These are phyloP conservation scores for Polygonum aviculare DNA, from an alignment of 148 eudicot species.

Conservation along the genomic window DNA sequence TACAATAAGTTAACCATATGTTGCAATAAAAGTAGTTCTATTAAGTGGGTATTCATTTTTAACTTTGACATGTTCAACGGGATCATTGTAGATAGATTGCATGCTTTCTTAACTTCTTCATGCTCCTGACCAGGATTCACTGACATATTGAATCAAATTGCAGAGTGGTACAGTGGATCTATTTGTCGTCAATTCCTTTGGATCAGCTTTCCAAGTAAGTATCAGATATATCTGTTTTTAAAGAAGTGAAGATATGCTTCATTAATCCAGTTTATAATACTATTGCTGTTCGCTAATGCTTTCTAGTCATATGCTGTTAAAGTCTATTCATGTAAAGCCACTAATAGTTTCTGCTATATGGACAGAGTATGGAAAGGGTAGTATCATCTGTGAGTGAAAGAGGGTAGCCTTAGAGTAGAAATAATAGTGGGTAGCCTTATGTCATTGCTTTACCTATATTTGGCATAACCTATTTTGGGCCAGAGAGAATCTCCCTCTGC, in stretches of 20 bases:
- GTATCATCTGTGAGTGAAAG: background rate
- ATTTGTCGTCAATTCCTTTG: constrained; percentile 93
- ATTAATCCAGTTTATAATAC: background rate
- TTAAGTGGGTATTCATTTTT: background rate
- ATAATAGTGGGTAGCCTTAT: no score
- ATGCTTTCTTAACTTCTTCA: background rate
- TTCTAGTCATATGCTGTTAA: background rate
- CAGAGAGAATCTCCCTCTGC: background rate
- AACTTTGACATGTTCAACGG: background rate
- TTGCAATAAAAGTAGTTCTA: background rate
- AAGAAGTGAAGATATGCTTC: background rate
- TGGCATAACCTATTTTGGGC: no score
- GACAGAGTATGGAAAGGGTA: background rate
- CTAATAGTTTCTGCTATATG: background rate
- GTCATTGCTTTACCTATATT: background rate
- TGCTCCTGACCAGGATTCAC: background rate
- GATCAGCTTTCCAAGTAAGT: constrained; percentile 94
- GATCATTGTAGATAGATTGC: background rate
- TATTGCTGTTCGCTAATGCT: background rate
- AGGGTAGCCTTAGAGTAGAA: background rate
- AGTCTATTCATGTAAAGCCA: background rate
- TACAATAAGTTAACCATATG: background rate
- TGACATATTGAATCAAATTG: background rate
- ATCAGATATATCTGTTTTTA: background rate
- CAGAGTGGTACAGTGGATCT: constrained; percentile 88